A percentile compares a stretch with the other conserved stretches of the same genome.
Conservation (phyloP, 768 basidiomycete genomes). For the Strobilomyces echinocephalus region DNA sequence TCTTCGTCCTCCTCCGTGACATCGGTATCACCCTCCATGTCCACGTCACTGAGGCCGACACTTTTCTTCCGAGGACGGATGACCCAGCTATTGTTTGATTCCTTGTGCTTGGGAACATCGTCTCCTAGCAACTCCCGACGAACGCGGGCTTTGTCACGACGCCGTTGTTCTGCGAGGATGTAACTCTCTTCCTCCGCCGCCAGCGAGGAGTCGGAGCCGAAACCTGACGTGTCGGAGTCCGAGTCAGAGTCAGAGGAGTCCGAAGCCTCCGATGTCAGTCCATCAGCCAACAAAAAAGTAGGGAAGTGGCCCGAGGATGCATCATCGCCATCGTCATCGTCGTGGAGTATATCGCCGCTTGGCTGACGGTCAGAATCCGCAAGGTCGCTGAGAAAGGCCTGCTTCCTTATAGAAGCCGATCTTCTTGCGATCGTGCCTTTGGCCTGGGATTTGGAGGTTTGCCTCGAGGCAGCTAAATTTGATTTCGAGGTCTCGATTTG, state of each 20-base stretch:
- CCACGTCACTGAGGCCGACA: constrained; percentile 57
- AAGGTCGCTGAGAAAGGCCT: constrained; percentile 14
- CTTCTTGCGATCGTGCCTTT: constrained; percentile 33
- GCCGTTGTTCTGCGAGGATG: constrained; percentile 45
- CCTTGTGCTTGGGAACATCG: constrained; percentile 39
- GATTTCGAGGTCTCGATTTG: constrained; percentile 21
- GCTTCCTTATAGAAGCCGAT: constrained; percentile 18
- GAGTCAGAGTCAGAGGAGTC: constrained; percentile 43
- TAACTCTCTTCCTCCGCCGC: constrained; percentile 61
- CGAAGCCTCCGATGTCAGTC: constrained; percentile 44
- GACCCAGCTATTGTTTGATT: constrained; percentile 55
- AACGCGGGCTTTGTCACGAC: constrained; percentile 48
- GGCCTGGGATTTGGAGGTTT: constrained; percentile 35
- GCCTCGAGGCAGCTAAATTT: constrained; percentile 33
- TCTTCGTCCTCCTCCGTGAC: constrained; percentile 59
- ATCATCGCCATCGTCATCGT: constrained; percentile 27
- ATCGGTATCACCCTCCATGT: constrained; percentile 61
- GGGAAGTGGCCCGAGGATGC: constrained; percentile 45
- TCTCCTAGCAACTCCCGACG: constrained; percentile 58
- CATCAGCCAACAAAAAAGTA: constrained; percentile 66
- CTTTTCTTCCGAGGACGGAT: constrained; percentile 67
- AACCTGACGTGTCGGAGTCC: constrained; percentile 31
- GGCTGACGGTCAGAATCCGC: constrained; percentile 29
- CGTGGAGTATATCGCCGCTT: constrained; percentile 33
- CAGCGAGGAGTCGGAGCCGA: constrained; percentile 52